Conservation (phyloP, 192 early-diverging fungal species). For the Chytriomyces sp. region DNA sequence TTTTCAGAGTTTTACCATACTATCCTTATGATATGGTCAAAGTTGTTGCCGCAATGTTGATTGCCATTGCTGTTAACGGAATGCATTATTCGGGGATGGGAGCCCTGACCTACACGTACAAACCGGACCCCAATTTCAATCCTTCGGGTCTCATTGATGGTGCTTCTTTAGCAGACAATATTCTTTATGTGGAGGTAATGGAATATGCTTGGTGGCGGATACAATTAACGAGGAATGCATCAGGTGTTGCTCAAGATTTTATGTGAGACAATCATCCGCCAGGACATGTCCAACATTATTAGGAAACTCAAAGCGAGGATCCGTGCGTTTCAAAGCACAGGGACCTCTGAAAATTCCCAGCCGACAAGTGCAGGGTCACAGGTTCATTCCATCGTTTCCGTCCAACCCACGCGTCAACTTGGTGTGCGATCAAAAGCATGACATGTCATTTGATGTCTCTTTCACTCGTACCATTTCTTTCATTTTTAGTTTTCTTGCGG, state of each 20-base stretch:
- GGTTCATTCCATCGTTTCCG: too few species aligned
- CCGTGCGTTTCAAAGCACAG: background rate
- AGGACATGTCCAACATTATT: conserved; percentile 16
- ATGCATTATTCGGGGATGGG: conserved; percentile 24
- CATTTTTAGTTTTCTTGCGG: too few species aligned
- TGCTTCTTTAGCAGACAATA: background rate
- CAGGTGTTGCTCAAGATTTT: conserved; percentile 16
- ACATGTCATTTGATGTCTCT: too few species aligned
- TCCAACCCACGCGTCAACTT: too few species aligned
- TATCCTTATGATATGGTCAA: conserved; percentile 2
- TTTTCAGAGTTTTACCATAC: conserved; percentile 10
- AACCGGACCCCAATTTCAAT: background rate
- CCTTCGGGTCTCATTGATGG: background rate
- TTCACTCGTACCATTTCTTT: too few species aligned
- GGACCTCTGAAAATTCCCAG: background rate
- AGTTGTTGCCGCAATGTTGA: background rate
- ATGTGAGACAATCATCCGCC: conserved; percentile 1
- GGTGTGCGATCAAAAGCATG: too few species aligned
- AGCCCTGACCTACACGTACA: background rate
- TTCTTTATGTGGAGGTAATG: conserved; percentile 15
- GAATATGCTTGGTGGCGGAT: background rate
- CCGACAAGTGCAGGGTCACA: too few species aligned
- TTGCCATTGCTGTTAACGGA: conserved; percentile 12
- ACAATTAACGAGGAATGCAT: too few species aligned
- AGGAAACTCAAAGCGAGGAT: too few species aligned